phyloP scores from a whole-genome alignment of 2,329 filamentous ascomycete genomes.

The Paraphoma chrysanthemicola region DNA sequence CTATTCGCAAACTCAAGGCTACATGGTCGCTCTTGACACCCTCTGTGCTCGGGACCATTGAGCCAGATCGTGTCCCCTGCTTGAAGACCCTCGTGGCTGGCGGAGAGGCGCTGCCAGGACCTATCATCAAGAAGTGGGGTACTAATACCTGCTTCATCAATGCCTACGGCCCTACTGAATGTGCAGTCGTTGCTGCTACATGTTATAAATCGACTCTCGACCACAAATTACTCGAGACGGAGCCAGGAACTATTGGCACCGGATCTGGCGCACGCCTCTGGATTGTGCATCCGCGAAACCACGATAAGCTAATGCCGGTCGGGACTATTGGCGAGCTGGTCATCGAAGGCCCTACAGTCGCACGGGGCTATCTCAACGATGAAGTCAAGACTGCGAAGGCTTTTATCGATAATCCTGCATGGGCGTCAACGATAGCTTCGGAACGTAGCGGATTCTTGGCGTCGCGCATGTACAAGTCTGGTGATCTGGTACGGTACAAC shows the following conservation, averaged over 20 bases:
- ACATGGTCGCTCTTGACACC: slow-evolving; percentile 42
- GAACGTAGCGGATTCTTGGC: slow-evolving; percentile 18
- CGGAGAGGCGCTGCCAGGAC: slow-evolving; percentile 52
- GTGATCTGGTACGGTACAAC: slow-evolving; percentile 28
- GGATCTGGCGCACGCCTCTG: slow-evolving; percentile 43
- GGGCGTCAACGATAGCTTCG: slow-evolving; percentile 19
- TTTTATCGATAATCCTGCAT: slow-evolving; percentile 36
- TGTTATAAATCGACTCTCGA: slow-evolving; percentile 32
- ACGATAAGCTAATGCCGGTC: slow-evolving; percentile 42
- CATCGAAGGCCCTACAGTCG: slow-evolving; percentile 58
- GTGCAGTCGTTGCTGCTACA: slow-evolving; percentile 34
- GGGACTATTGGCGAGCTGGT: slow-evolving; percentile 41
- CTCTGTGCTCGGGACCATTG: slow-evolving; percentile 47
- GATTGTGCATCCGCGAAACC: slow-evolving; percentile 51
- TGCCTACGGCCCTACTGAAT: slow-evolving; percentile 44
- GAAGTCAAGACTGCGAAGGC: slow-evolving; percentile 34
- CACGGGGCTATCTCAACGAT: slow-evolving; percentile 34
- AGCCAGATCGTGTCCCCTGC: slow-evolving; percentile 48
- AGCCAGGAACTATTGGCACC: slow-evolving; percentile 39
- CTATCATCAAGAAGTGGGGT: slow-evolving; percentile 54
- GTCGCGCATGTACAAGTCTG: slow-evolving; percentile 28
- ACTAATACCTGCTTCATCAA: slow-evolving; percentile 54
- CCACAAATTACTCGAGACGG: slow-evolving; percentile 32
- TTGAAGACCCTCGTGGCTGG: slow-evolving; percentile 54
- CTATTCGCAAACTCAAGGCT: slow-evolving; percentile 39